Base-by-base conservation (phyloP, 2,329 filamentous ascomycete genomes). In the Pseudogymnoascus sp. region DNA sequence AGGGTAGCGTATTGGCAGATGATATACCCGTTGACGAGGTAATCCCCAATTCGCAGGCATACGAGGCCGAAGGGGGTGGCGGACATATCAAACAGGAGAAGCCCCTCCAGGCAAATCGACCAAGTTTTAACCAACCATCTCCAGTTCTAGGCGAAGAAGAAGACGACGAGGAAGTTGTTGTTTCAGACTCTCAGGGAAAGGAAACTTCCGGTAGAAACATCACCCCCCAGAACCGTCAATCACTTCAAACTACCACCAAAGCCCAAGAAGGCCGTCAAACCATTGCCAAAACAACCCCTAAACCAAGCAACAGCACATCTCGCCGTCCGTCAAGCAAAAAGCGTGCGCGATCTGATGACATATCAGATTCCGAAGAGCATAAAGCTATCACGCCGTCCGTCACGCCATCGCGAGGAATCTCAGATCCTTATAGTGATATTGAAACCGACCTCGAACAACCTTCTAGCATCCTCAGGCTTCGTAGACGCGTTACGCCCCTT, bases 371-470 rank as follows among this genome's bases (percentile, higher is more conserved):
- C 5, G 29, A 55, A 5, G 48, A 33, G 15, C 27, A 55, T 55
- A 55, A 7, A 9, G 12, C 48, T 6, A 18, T 33, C 29, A 33
- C 48, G 9, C 29, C 48, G n/a, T 18, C 45, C 27, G 10, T 33
- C 45, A 55, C 45, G 9, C 45, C 45, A 18, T 55, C 48, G n/a
- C 29, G 29, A 33, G 48, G 48, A 35, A 55, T 55, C 48, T 35
- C 48, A 35, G 48, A 55, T 55, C 31, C 48, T 12, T 55, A 55
- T n/a, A 55, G 48, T 55, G 48, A 35, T 35, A 21, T 55, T 18
- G 48, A 55, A 15, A 35, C 48, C 48, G 48, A 55, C 15, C 15
- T 33, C 27, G 48, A 55, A 55, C 48, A 33, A 15, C 29, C 48
- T 8, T 7, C 29, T 15, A 55, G 27, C 33, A 18, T 33, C n/a